Conservation (phyloP, 257 asterid species). For the Anisodus tanguticus region DNA sequence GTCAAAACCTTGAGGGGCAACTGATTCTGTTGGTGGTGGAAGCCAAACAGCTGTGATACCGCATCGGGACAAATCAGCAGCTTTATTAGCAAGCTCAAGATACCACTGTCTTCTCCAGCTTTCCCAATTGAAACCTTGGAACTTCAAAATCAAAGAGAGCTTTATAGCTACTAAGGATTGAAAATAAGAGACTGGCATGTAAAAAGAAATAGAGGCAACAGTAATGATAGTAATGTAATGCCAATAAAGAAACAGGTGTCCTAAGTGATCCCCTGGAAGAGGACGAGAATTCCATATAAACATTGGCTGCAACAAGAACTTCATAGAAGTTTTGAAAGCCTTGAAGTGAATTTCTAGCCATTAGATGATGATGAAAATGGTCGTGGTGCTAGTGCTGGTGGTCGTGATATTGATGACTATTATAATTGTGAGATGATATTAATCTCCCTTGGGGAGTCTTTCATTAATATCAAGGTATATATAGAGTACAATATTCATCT, state of each 20-base stretch:
- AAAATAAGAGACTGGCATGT: neutral
- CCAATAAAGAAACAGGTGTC: neutral
- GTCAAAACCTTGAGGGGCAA: constrained; percentile 52
- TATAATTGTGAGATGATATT: too few species aligned
- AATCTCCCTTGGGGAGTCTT: too few species aligned
- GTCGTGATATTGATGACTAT: neutral
- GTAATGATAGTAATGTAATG: constrained; percentile 3
- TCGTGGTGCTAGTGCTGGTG: neutral
- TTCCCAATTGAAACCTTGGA: constrained; percentile 62
- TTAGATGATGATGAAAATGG: constrained; percentile 18
- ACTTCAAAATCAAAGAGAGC: constrained; percentile 39
- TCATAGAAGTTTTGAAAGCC: neutral
- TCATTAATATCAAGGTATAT: too few species aligned
- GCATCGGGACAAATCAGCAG: constrained; percentile 49
- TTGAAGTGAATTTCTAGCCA: neutral
- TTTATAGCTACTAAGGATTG: neutral
- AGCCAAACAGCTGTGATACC: constrained; percentile 55
- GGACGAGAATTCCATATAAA: constrained; percentile 19
- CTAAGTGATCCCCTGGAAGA: constrained; percentile 2
- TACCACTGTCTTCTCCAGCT: constrained; percentile 53
- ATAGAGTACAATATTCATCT: too few species aligned
- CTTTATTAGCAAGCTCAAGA: constrained; percentile 48
- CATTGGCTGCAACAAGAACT: neutral
- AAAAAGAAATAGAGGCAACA: constrained; percentile 12
- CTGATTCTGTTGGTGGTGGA: constrained; percentile 57